Conservation (phyloP, 345 rosid genomes). For the Hibiscus tridactylites region DNA sequence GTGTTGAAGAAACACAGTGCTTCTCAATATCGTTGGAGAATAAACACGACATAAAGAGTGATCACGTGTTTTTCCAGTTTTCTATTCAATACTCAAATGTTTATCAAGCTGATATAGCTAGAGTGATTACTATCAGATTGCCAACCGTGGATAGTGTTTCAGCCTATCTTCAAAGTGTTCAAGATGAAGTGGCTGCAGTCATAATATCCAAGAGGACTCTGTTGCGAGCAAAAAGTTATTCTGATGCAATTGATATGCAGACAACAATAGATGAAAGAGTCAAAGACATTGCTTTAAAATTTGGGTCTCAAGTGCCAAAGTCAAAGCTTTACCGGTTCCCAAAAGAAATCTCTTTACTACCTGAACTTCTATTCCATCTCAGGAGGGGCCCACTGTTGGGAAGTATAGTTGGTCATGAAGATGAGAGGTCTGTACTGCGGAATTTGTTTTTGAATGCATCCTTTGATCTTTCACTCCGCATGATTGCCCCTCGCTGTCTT, state of each 20-base stretch:
- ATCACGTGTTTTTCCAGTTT: constrained; percentile 75
- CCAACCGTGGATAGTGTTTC: constrained; percentile 82
- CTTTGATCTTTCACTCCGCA: constrained; percentile 83
- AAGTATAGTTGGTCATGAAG: constrained; percentile 95
- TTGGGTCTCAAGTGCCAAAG: constrained; percentile 72
- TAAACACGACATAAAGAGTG: constrained; percentile 66
- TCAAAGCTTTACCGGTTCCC: constrained; percentile 80
- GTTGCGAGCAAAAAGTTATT: constrained; percentile 52
- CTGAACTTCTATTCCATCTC: constrained; percentile 89
- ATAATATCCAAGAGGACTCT: constrained; percentile 89
- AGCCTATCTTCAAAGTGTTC: constrained; percentile 75
- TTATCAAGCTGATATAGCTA: constrained; percentile 80
- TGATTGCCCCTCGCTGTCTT: constrained; percentile 90
- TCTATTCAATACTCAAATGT: constrained; percentile 63
- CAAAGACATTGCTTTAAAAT: constrained; percentile 73
- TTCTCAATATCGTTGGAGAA: constrained; percentile 82
- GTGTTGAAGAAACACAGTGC: constrained; percentile 93
- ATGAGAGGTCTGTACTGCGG: constrained; percentile 83
- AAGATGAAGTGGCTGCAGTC: constrained; percentile 76
- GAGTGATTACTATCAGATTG: constrained; percentile 76
- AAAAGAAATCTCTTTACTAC: constrained; percentile 65
- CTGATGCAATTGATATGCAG: constrained; percentile 67
- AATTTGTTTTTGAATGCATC: constrained; percentile 87
- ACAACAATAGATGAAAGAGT: constrained; percentile 82
- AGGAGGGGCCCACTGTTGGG: constrained; percentile 88